These are phyloP conservation scores for Scytalidium sp. DNA, from an alignment of 2,329 filamentous ascomycete genomes.

Conservation along the genomic window DNA sequence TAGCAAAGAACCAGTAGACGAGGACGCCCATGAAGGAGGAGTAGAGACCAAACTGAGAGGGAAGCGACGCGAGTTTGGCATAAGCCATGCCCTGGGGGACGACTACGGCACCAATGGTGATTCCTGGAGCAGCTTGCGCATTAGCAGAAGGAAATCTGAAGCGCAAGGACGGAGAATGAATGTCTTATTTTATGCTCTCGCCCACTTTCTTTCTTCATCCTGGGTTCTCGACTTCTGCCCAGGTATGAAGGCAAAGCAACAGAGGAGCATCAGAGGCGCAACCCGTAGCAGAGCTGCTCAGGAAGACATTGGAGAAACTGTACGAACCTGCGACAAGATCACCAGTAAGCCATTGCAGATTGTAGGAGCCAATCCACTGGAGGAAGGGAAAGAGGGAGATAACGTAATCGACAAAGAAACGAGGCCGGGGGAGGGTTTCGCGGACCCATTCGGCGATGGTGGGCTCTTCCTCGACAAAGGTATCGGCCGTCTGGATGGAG, in stretches of 20 bases:
- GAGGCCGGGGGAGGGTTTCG: slow-evolving; percentile 57
- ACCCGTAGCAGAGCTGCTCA: no score
- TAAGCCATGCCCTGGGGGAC: slow-evolving; percentile 99
- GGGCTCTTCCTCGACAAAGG: slow-evolving; percentile 81
- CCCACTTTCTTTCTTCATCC: no score
- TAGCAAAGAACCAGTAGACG: slow-evolving; percentile 97
- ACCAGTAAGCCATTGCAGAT: slow-evolving; percentile 81
- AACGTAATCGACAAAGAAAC: slow-evolving; percentile 58
- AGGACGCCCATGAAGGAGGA: slow-evolving; percentile 95
- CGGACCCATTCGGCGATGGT: slow-evolving; percentile 69
- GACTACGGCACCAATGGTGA: slow-evolving; percentile 72
- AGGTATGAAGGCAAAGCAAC: no score
- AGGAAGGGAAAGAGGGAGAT: slow-evolving; percentile 80
- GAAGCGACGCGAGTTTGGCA: slow-evolving; percentile 76
- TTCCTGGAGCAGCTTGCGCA: slow-evolving; percentile 38
- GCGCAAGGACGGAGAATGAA: neutral
- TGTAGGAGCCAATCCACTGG: slow-evolving; percentile 88
- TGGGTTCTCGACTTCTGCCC: no score
- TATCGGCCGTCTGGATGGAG: slow-evolving; percentile 69
- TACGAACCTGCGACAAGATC: slow-evolving; percentile 81
- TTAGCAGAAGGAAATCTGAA: neutral
- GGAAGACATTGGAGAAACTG: neutral
- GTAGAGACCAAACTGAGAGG: slow-evolving; percentile 81
- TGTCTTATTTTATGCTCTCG: no score
- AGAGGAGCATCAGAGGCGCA: no score